Evolutionary conservation across 1,284 basidiomycete species (phyloP).

Genomic region (Phellinidium pouzarii): DNA sequence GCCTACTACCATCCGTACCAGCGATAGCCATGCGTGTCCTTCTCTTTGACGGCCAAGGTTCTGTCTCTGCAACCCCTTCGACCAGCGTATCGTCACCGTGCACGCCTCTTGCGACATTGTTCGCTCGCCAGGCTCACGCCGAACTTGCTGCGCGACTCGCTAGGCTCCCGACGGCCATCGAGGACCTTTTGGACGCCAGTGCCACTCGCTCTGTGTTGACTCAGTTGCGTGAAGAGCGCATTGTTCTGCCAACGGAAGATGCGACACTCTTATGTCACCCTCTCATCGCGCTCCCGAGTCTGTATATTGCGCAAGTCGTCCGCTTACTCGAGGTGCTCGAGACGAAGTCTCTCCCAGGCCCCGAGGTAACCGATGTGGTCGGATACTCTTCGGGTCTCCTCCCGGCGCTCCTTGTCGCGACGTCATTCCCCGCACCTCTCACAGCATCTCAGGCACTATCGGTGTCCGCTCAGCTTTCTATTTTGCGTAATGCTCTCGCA

Average conservation of each 20-base stretch:
- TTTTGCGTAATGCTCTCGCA: conserved; percentile 12
- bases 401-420: conserved; percentile 17
- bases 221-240: conserved; percentile 3
- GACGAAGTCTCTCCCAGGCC: neutral
- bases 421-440: conserved; percentile 9
- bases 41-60: conserved; percentile 19
- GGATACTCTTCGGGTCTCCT: conserved; percentile 18
- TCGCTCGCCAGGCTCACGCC: conserved; percentile 4
- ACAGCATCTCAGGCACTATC: neutral
- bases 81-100: neutral
- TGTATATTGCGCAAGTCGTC: conserved; percentile 16
- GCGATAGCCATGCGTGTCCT: conserved; percentile 17
- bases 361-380: conserved; percentile 2
- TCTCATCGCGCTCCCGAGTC: conserved; percentile 15
- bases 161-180: neutral
- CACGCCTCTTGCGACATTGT: conserved; percentile 11
- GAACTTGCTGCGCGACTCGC: conserved; percentile 5
- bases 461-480: neutral
- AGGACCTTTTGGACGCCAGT: conserved; percentile 5
- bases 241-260: conserved; percentile 9
- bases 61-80: conserved; percentile 1
- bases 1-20: neutral
- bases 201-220: conserved; percentile 7
- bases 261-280: conserved; percentile 9
- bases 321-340: conserved; percentile 15